These are phyloP conservation scores for Syzygium aqueum DNA, from an alignment of 345 rosid species.

Conservation along the genomic window DNA sequence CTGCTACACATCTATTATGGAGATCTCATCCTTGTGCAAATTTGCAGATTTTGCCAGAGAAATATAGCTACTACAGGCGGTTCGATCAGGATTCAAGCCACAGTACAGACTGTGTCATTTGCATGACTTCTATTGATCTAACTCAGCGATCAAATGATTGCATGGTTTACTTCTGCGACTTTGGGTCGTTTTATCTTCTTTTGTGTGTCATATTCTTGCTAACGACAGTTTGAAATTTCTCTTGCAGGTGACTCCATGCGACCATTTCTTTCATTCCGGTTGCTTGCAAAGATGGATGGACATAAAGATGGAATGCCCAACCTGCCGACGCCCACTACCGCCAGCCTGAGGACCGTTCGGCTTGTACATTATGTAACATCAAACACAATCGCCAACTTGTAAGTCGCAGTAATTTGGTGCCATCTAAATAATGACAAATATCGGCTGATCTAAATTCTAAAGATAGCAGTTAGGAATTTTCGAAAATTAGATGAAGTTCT, in stretches of 20 bases:
- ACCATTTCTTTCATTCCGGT: constrained; percentile 89
- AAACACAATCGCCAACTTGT: background rate
- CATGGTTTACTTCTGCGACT: constrained; percentile 41
- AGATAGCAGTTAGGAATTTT: background rate
- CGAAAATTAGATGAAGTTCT: background rate
- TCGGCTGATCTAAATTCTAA: background rate
- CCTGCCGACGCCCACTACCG: constrained; percentile 90
- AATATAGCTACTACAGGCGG: constrained; percentile 81
- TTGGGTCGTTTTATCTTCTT: background rate
- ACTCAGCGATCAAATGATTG: constrained; percentile 52
- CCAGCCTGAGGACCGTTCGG: constrained; percentile 44
- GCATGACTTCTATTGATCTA: constrained; percentile 86
- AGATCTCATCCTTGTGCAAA: background rate
- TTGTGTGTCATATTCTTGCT: background rate
- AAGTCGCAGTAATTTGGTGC: background rate
- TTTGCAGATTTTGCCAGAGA: constrained; percentile 86
- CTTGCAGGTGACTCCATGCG: constrained; percentile 88
- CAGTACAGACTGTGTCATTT: constrained; percentile 78
- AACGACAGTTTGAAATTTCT: background rate
- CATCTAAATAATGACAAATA: background rate
- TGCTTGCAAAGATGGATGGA: constrained; percentile 99
- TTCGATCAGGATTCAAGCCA: constrained; percentile 40
- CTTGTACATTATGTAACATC: constrained; percentile 11
- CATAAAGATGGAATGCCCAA: constrained; percentile 99
- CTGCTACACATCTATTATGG: background rate